These are phyloP conservation scores for Paramecium bursaria DNA, from an alignment of 73 alveolate genomes.

Conservation along the genomic window DNA sequence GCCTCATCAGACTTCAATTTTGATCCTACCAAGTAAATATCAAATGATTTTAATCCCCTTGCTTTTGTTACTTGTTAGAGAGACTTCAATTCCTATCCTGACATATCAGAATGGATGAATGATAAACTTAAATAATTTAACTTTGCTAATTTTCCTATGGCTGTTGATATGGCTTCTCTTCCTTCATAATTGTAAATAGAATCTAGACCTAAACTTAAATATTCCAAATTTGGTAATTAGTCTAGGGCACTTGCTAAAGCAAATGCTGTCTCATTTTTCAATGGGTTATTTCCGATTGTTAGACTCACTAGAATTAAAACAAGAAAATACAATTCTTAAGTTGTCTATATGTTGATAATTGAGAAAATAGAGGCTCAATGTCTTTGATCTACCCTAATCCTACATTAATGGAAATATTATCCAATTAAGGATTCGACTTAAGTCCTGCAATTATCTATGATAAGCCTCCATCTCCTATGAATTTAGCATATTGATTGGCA, in stretches of 20 bases:
- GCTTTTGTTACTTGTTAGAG: constrained; percentile 29
- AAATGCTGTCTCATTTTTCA: background rate
- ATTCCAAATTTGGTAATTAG: background rate
- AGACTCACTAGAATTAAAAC: constrained; percentile 7
- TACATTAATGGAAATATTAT: too few relatives aligned
- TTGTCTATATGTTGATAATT: too few relatives aligned
- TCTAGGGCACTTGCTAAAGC: background rate
- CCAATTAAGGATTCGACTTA: too few relatives aligned
- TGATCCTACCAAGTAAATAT: constrained; percentile 10
- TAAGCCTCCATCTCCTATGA: too few relatives aligned
- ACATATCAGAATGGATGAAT: constrained; percentile 6
- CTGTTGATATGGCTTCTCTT: background rate
- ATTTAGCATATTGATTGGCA: too few relatives aligned
- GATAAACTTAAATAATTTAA: background rate
- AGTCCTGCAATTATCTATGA: too few relatives aligned
- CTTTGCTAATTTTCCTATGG: background rate
- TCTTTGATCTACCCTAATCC: too few relatives aligned
- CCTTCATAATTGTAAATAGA: background rate
- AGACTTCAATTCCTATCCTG: constrained; percentile 34
- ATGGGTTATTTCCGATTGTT: constrained; percentile 19
- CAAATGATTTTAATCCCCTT: background rate
- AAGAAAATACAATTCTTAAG: too few relatives aligned
- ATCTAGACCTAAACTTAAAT: background rate
- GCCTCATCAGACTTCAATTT: constrained; percentile 8
- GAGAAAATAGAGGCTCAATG: too few relatives aligned